phyloP scores from a whole-genome alignment of 108 stramenopile species.

The Cyclotella sp. region DNA sequence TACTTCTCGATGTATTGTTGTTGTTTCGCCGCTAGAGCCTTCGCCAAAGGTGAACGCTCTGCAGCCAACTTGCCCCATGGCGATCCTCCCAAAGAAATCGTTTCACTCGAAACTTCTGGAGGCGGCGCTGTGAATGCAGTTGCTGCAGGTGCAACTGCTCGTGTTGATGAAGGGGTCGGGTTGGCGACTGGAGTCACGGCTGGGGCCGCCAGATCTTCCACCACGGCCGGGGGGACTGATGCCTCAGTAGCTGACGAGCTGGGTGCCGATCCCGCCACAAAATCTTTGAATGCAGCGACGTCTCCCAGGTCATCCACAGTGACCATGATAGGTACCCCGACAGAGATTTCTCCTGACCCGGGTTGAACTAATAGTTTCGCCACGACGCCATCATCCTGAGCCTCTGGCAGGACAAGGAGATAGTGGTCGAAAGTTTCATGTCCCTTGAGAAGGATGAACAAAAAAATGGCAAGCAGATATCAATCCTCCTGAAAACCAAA shows the following conservation, averaged over 20 bases:
- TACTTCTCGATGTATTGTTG: slow-evolving; percentile 76
- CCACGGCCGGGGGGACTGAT: slow-evolving; percentile 14
- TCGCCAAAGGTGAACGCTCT: slow-evolving; percentile 71
- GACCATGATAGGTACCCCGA: slow-evolving; percentile 92
- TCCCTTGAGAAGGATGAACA: background rate
- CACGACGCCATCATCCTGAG: slow-evolving; percentile 95
- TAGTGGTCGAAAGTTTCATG: background rate
- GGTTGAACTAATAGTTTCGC: slow-evolving; percentile 90
- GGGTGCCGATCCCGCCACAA: slow-evolving; percentile 53
- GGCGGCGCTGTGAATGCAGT: slow-evolving; percentile 46
- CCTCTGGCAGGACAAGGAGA: slow-evolving; percentile 46
- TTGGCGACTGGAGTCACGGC: slow-evolving; percentile 9
- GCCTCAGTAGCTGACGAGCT: slow-evolving; percentile 31
- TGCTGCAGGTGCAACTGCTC: slow-evolving; percentile 44
- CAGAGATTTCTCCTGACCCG: slow-evolving; percentile 77
- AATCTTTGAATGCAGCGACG: slow-evolving; percentile 91
- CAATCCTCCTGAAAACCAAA: background rate
- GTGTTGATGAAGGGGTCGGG: slow-evolving; percentile 39
- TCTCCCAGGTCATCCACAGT: slow-evolving; percentile 90
- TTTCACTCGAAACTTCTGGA: slow-evolving; percentile 29
- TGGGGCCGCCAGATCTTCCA: slow-evolving; percentile 5
- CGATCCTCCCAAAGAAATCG: slow-evolving; percentile 45
- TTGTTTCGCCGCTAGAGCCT: slow-evolving; percentile 72
- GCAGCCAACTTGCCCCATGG: slow-evolving; percentile 72
- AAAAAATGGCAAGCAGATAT: background rate